Evolutionary conservation across 2,329 filamentous ascomycete species (phyloP).

Genomic region (Colletotrichum scovillei): DNA sequence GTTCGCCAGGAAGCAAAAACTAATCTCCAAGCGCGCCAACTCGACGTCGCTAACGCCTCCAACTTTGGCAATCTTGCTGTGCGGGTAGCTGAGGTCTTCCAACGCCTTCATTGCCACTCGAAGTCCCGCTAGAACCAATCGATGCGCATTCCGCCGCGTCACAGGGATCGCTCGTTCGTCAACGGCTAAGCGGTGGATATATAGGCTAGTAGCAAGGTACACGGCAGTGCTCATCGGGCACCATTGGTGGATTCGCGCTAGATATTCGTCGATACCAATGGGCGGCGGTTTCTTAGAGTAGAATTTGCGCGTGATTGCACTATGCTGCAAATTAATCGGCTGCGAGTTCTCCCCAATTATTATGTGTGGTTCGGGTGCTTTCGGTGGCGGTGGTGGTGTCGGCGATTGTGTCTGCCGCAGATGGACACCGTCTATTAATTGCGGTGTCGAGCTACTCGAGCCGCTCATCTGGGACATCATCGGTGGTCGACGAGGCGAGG

Average conservation of each 20-base stretch:
- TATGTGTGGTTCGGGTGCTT: slow-evolving; percentile 62
- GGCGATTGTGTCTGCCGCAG: slow-evolving; percentile 43
- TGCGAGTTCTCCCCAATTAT: slow-evolving; percentile 77
- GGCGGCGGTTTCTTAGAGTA: slow-evolving; percentile 89
- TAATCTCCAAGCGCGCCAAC: slow-evolving; percentile 87
- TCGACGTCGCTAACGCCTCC: slow-evolving; percentile 88
- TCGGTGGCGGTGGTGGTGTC: slow-evolving; percentile 45
- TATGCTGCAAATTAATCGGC: slow-evolving; percentile 81
- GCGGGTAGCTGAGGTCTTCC: slow-evolving; percentile 91
- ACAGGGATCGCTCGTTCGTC: slow-evolving; percentile 83
- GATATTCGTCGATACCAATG: slow-evolving; percentile 85
- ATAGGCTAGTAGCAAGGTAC: slow-evolving; percentile 88
- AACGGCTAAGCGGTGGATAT: slow-evolving; percentile 86
- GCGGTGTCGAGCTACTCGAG: slow-evolving; percentile 3
- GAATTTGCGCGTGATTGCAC: slow-evolving; percentile 90
- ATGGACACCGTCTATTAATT: slow-evolving; percentile 33
- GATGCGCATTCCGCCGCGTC: slow-evolving; percentile 86
- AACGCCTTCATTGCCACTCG: slow-evolving; percentile 93
- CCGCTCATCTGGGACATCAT: slow-evolving; percentile 37
- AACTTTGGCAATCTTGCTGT: slow-evolving; percentile 85
- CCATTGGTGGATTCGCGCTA: slow-evolving; percentile 86
- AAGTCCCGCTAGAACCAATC: slow-evolving; percentile 84
- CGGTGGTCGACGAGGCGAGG: slow-evolving; percentile 5
- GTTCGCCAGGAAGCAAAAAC: slow-evolving; percentile 86
- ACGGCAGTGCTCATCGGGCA: slow-evolving; percentile 95